Evolutionary conservation across 306 rosid genomes (phyloP), one percentile per base, ranked within the genome.

Genomic region (Inga oerstediana): DNA sequence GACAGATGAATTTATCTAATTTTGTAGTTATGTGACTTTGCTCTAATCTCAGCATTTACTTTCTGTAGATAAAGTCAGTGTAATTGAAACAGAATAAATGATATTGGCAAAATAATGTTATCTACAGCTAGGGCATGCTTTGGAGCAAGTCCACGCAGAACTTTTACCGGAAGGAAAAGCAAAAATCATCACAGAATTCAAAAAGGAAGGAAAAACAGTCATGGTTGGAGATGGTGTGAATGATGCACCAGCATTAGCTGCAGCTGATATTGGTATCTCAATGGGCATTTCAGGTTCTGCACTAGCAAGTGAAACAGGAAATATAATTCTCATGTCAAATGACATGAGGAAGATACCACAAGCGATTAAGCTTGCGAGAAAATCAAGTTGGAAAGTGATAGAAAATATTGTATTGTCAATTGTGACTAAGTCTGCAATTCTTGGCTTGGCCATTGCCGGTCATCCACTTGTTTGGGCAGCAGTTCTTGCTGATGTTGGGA

Each of bases 201-300:
- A 92, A 67, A 84, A 9, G 59, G 92, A 92, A 82, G 98, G 98
- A 51, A 84, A 80, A 30, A 92, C 94, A 58, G 98, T 92, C 13
- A 96, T 96, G 99, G 76, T 94, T 68, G 99, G 99, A 78, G 99
- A 96, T 64, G 99, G 99, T 67, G 2, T 96, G 34, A 96, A 96
- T 19, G 99, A 96, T 2, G 98, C 98, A n/a, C 98, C 99, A 0
- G 98, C 99, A 12, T 83, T 96, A 82, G 99, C 99, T 30, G 87
- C 89, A 5, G 99, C 99, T 9, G 97, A 96, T 74, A 92, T 96
- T 0, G 99, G 99, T 9, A 89, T 96, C 81, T 96, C 99, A 2
- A 96, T 96, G 99, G 99, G 99, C 4, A 92, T 96, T 84, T 92
- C 98, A 2, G 99, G 99, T 77, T 96, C 99, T 67, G 95, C 98